phyloP scores from a whole-genome alignment of 495 filamentous ascomycete species.

The Astrothelium macrocarpum region DNA sequence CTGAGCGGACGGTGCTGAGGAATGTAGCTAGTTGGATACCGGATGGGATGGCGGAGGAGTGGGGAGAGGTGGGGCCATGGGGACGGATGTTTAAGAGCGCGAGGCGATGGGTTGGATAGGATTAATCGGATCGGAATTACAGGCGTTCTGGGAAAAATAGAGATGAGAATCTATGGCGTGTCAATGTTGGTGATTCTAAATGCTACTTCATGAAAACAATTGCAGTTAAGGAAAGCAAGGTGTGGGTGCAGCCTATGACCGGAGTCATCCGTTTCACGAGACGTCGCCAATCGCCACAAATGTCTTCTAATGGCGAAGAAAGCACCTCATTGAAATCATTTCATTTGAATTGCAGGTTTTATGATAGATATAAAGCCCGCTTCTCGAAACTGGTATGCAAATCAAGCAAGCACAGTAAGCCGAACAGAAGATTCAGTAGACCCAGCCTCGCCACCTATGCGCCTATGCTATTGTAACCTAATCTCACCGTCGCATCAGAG shows the following conservation, averaged over 20 bases:
- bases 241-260: too few species aligned
- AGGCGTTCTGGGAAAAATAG: not conserved
- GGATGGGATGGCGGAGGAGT: slow-evolving; percentile 50
- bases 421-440: not conserved
- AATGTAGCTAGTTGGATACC: slow-evolving; percentile 73
- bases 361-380: not conserved
- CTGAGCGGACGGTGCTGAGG: slow-evolving; percentile 79
- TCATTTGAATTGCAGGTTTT: not conserved
- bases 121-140: not conserved
- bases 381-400: not conserved
- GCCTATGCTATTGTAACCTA: not conserved
- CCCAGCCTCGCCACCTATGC: not conserved
- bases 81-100: slow-evolving; percentile 39
- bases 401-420: not conserved
- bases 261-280: too few species aligned
- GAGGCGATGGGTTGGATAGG: slow-evolving; percentile 71
- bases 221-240: not conserved
- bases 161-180: not conserved
- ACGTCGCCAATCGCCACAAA: too few species aligned
- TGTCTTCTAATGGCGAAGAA: too few species aligned
- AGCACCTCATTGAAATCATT: not conserved
- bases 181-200: not conserved
- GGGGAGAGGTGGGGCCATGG: slow-evolving; percentile 89
- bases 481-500: not conserved
- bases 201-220: not conserved